Evolutionary conservation across 2,329 filamentous ascomycete species (phyloP).

Genomic region (Coniochaeta sp.): DNA sequence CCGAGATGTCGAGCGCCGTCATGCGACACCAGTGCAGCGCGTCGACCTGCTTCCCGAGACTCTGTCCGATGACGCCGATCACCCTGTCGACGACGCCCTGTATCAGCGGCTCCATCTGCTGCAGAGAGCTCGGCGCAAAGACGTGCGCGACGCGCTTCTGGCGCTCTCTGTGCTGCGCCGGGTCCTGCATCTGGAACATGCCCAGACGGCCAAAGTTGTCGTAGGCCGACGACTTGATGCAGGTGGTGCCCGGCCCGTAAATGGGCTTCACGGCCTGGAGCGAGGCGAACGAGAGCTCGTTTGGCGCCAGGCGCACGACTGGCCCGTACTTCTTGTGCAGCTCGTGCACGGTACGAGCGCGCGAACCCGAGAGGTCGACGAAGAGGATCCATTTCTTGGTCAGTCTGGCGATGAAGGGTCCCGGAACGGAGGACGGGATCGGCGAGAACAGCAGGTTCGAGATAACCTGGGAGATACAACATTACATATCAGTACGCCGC

Average conservation of each 20-base stretch:
- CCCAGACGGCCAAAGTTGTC: slow-evolving; percentile 4
- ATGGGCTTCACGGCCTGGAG: neutral
- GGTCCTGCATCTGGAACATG: slow-evolving; percentile 11
- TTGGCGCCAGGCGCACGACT: neutral
- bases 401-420: slow-evolving; percentile 4
- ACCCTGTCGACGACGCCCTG: slow-evolving; percentile 2
- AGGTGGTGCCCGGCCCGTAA: neutral
- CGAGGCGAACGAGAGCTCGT: neutral
- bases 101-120: slow-evolving; percentile 10
- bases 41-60: slow-evolving; percentile 5
- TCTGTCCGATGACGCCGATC: slow-evolving; percentile 1
- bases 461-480: neutral
- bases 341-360: slow-evolving; percentile 4
- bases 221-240: slow-evolving; percentile 5
- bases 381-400: slow-evolving; percentile 5
- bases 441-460: slow-evolving; percentile 4
- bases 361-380: slow-evolving; percentile 4
- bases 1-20: slow-evolving; percentile 9
- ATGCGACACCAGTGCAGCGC: slow-evolving; percentile 11
- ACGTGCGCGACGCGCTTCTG: slow-evolving; percentile 9
- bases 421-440: slow-evolving; percentile 4
- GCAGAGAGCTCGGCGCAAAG: slow-evolving; percentile 6
- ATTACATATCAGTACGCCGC: neutral
- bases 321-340: slow-evolving; percentile 1
- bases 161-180: slow-evolving; percentile 7